Conservation (phyloP, 345 rosid genomes). For the Trapa incisa region DNA sequence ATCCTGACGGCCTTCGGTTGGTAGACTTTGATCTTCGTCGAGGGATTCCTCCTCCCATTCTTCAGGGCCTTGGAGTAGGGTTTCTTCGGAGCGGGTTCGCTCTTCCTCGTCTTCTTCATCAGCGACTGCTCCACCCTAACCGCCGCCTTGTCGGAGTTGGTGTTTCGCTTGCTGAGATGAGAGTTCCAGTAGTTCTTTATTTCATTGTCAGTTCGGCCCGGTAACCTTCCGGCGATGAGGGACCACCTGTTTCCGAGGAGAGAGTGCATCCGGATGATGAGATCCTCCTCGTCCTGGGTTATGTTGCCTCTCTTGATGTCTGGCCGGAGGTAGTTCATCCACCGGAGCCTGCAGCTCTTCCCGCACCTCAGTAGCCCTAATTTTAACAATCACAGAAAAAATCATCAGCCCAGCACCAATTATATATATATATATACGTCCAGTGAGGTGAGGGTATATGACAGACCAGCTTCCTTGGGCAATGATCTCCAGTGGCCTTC, state of each 20-base stretch:
- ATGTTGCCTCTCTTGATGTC: slow-evolving; percentile 40
- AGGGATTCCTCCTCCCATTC: background rate
- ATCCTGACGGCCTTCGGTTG: slow-evolving; percentile 23
- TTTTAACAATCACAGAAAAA: background rate
- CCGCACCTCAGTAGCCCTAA: slow-evolving; percentile 36
- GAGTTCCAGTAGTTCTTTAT: slow-evolving; percentile 43
- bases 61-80: background rate
- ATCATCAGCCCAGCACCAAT: no score
- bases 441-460: no score
- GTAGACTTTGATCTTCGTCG: slow-evolving; percentile 15
- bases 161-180: slow-evolving; percentile 21
- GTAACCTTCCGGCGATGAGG: slow-evolving; percentile 28
- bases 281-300: slow-evolving; percentile 37
- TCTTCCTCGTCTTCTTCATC: slow-evolving; percentile 1
- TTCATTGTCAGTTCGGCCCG: slow-evolving; percentile 42
- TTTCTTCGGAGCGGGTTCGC: background rate
- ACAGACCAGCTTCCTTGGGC: slow-evolving; percentile 28
- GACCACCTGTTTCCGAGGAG: slow-evolving; percentile 44
- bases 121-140: no score
- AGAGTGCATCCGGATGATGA: slow-evolving; percentile 29
- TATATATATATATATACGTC: no score
- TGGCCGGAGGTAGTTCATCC: slow-evolving; percentile 43
- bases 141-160: background rate
- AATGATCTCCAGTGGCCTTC: slow-evolving; percentile 37
- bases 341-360: slow-evolving; percentile 39